phyloP scores from a whole-genome alignment of 345 rosid species.

The Populus euphratica region DNA sequence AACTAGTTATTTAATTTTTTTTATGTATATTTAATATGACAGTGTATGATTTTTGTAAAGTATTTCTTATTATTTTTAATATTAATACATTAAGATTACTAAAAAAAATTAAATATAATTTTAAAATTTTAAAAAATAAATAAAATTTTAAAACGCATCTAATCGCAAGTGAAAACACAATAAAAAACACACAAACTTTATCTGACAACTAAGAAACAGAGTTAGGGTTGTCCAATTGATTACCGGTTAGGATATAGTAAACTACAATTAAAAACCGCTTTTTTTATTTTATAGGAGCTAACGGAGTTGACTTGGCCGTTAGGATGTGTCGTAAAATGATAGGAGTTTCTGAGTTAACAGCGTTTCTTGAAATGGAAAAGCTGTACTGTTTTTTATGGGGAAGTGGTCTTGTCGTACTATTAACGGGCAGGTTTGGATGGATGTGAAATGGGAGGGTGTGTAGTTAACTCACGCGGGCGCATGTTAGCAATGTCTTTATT shows the following conservation, averaged over 20 bases:
- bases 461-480: not conserved
- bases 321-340: not conserved
- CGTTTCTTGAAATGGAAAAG: conserved; percentile 45
- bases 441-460: conserved; percentile 13
- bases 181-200: not conserved
- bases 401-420: conserved; percentile 69
- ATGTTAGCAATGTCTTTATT: not conserved
- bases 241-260: not conserved
- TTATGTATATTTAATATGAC: no score
- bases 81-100: no score
- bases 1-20: no score
- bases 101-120: no score
- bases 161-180: no score
- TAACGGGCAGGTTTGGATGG: conserved; percentile 67
- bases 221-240: not conserved
- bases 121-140: no score
- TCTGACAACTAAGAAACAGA: no score
- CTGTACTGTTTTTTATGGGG: conserved; percentile 57
- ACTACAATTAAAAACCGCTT: conserved; percentile 32
- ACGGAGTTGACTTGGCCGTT: conserved; percentile 40
- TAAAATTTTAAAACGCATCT: no score
- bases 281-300: not conserved
- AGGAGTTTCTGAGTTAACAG: conserved; percentile 34
- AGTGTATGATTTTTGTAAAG: no score
- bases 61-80: no score